Base-by-base conservation (phyloP, 2,329 filamentous ascomycete genomes). In the Zymoseptoria brevis region DNA sequence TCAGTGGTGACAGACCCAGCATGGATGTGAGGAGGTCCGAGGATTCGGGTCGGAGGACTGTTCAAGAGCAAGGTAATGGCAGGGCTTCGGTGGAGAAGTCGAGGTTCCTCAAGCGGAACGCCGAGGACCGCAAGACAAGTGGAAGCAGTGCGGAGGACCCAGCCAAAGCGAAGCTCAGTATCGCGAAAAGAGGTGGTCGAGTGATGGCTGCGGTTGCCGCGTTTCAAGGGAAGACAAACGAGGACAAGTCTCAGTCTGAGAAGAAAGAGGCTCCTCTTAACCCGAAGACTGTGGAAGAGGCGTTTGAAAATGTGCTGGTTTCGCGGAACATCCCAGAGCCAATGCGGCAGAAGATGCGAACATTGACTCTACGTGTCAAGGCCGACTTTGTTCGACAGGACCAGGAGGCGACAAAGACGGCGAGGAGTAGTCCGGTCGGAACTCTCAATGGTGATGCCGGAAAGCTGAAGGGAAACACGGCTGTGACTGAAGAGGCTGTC, bases 331-430 rank as follows among this genome's bases (percentile, higher is more conserved):
- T 97, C 57, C 92, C 93, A 2, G 89, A 95, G 69, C 89, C 96
- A 64, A 91, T 96, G 80, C 83, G 93, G 57, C 90, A 93, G 74
- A 95, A 95, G 76, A 96, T 99, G 91, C 84, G 93, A 52, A 92
- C 87, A 58, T 79, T 99, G 61, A 90, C 89, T 63, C 83, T 90
- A 64, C 88, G 89, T 41, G 92, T 97, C 77, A 99, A 99, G 76
- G 89, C 91, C 71, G 92, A 97, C 71, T 95, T 99, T 68, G 91
- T 97, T 68, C 87, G 87, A 56, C 92, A 96, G 72, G 89, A 96
- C 72, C 90, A 89, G 53, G 69, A 67, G 5, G 62, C 68, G 24
- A 59, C 62, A 0, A 68, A 66, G 56, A 80, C 84, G 83, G 6
- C 87, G 88, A 72, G 86, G 81, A 74, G 77, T 79, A 72, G 80